Conservation (phyloP, 177 flowering plant genomes). For the Telopea speciosissima region DNA sequence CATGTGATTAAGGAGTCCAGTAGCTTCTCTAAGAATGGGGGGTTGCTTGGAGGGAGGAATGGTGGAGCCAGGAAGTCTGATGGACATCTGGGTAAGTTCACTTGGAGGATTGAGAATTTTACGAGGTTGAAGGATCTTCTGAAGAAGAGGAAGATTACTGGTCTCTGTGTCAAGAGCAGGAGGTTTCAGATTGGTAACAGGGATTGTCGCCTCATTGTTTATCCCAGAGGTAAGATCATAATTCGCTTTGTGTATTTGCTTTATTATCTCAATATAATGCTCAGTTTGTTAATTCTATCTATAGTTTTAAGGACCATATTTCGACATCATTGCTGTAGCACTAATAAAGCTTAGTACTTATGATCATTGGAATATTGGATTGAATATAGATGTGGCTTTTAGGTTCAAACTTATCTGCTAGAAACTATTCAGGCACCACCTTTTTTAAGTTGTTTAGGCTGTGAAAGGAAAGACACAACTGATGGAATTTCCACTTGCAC, state of each 20-base stretch:
- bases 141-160: slow-evolving; percentile 96
- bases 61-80: slow-evolving; percentile 71
- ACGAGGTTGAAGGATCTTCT: slow-evolving; percentile 85
- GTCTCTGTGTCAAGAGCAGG: slow-evolving; percentile 95
- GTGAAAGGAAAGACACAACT: slow-evolving; percentile 10
- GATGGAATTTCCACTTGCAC: slow-evolving; percentile 18
- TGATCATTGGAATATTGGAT: neutral
- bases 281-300: neutral
- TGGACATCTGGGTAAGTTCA: slow-evolving; percentile 84
- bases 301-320: neutral
- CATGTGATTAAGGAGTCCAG: slow-evolving; percentile 78
- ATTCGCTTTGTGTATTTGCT: neutral
- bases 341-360: neutral
- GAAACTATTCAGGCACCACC: neutral
- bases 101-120: slow-evolving; percentile 92
- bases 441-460: neutral
- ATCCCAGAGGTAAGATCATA: slow-evolving; percentile 77
- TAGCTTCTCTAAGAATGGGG: slow-evolving; percentile 46
- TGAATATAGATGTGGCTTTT: neutral
- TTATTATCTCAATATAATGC: neutral
- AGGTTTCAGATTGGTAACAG: slow-evolving; percentile 95
- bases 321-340: neutral
- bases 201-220: slow-evolving; percentile 95
- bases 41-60: slow-evolving; percentile 45
- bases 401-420: slow-evolving; percentile 2